phyloP scores from a whole-genome alignment of 2,329 filamentous ascomycete genomes.

The Blastomyces emzantsi region DNA sequence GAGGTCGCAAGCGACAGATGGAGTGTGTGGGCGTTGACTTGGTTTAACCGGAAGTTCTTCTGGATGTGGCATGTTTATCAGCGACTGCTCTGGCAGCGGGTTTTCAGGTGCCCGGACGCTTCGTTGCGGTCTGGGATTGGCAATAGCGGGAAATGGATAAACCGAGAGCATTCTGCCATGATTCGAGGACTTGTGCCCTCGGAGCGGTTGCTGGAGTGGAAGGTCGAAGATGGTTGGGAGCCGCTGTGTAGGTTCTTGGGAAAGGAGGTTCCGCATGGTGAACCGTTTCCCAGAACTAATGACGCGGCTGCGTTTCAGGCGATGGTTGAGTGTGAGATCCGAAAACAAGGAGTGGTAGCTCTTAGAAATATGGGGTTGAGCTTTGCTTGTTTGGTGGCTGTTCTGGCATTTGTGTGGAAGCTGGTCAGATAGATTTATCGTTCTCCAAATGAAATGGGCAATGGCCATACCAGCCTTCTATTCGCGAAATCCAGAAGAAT shows the following conservation, averaged over 20 bases:
- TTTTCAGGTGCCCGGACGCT: not conserved
- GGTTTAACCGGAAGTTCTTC: not conserved
- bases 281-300: conserved; percentile 29
- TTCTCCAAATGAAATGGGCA: not conserved
- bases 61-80: not conserved
- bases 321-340: not conserved
- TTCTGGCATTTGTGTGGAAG: not conserved
- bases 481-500: not conserved
- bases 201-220: conserved; percentile 23
- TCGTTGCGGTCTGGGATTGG: not conserved
- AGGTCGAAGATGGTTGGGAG: conserved; percentile 35
- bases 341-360: not conserved
- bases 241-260: conserved; percentile 37
- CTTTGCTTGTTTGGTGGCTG: not conserved
- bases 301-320: not conserved
- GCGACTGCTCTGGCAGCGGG: not conserved
- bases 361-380: not conserved
- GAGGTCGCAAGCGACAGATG: not conserved
- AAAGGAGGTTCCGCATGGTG: conserved; percentile 26
- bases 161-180: conserved; percentile 18
- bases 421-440: not conserved
- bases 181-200: conserved; percentile 18
- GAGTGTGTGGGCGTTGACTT: not conserved
- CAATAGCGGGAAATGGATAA: conserved; percentile 7
- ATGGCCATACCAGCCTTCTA: not conserved